Evolutionary conservation across 192 early-diverging fungal species (phyloP), one percentile per base, ranked within the genome.

Genomic region (Coemansia asiatica): DNA sequence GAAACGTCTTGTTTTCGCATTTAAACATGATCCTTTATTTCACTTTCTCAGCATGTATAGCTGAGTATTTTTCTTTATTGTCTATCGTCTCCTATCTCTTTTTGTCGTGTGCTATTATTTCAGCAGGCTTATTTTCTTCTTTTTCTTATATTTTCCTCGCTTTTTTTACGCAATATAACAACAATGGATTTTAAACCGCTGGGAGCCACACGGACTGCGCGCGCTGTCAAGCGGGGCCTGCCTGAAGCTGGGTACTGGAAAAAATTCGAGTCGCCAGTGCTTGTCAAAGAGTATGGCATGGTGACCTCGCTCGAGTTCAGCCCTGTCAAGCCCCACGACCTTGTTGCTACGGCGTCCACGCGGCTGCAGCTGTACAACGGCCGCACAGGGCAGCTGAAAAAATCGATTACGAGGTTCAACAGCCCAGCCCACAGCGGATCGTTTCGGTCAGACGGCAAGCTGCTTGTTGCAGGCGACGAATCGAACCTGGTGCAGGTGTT

Each of bases 401-500:
- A 92, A 83, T 89, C 94, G 18, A 88, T 98, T 65, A 90, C 94
- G 40, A 89, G 97, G 66, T 99, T 99, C 84, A 89, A 87, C 68
- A 92, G 93, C 66, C 85, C 88, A 9, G 97, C 93, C 15, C 93
- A 87, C 71, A 87, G 88, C 65, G 93, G 87, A 51, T 86, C 83
- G 44, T 88, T 93, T 56, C 82, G 97, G 38, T 76, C 80, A 2
- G 96, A 98, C 75, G 94, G 94, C 26, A 93, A 94, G 76, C 81
- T 99, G 40, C 66, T 99, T 21, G 91, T 97, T 18, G 95, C 95
- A 10, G 95, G 96, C 56, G 95, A 98, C 85, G 91, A 89, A 46
- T 86, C 87, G 22, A 95, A 95, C 51, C 62, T 90, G 61, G 89
- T 99, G 25, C 95, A 96, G 72, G 72, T 94, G 50, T 90, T 92